Evolutionary conservation across 1,284 basidiomycete species (phyloP).

Genomic region (Taiwanofungus camphoratus): DNA sequence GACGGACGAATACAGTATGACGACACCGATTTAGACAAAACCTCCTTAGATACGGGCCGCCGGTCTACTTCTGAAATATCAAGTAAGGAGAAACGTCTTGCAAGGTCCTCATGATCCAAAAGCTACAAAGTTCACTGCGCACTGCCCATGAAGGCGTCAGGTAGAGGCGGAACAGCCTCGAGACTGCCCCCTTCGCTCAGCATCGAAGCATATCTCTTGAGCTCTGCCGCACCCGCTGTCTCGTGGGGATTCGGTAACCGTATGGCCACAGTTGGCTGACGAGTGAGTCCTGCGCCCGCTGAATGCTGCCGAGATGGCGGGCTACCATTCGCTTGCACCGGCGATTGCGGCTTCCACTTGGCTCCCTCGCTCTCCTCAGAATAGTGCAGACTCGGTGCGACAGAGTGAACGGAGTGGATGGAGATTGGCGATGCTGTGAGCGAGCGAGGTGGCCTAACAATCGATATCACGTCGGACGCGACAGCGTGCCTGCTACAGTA

Average conservation of each 20-base stretch:
- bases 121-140: too few species aligned
- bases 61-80: too few species aligned
- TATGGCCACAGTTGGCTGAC: constrained; percentile 5
- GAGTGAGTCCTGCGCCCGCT: constrained; percentile 13
- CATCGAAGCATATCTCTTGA: constrained; percentile 17
- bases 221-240: constrained; percentile 10
- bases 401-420: constrained; percentile 23
- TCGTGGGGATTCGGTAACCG: constrained; percentile 20
- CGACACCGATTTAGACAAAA: too few species aligned
- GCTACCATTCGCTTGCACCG: constrained; percentile 16
- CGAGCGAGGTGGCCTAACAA: constrained; percentile 11
- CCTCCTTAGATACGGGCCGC: too few species aligned
- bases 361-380: constrained; percentile 7
- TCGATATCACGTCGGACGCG: too few species aligned
- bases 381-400: constrained; percentile 25
- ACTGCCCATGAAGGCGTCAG: too few species aligned
- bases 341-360: constrained; percentile 9
- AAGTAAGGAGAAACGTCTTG: too few species aligned
- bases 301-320: constrained; percentile 16
- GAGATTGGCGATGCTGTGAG: constrained; percentile 20
- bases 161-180: too few species aligned
- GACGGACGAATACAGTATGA: too few species aligned
- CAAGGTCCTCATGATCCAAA: too few species aligned
- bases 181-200: background rate
- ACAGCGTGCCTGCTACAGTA: too few species aligned